phyloP scores from a whole-genome alignment of 805 yeast species.

The Tetrapisispora iriomotensis region DNA sequence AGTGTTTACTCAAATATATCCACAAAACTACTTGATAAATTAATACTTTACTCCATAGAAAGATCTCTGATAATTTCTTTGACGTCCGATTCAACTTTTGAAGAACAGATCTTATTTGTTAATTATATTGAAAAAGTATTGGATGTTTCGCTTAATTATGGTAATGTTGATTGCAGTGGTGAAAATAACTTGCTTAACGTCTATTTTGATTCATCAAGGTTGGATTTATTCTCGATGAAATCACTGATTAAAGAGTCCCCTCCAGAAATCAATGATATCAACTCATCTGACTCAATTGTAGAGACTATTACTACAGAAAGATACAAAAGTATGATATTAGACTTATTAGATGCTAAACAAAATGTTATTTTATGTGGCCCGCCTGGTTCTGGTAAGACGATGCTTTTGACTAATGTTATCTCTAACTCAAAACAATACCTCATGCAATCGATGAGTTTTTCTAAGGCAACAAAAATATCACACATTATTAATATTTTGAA shows the following conservation, averaged over 20 bases:
- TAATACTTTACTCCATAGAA: no score
- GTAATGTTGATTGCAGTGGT: no score
- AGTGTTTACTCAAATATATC: no score
- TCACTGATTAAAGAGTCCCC: not conserved
- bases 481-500: slow-evolving; percentile 47
- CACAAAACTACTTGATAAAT: no score
- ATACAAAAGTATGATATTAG: slow-evolving; percentile 52
- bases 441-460: slow-evolving; percentile 65
- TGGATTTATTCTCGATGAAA: no score
- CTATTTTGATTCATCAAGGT: no score
- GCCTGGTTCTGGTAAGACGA: slow-evolving; percentile 95
- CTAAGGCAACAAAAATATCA: slow-evolving; percentile 64
- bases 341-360: slow-evolving; percentile 44
- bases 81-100: no score
- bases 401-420: slow-evolving; percentile 69
- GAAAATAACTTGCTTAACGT: no score
- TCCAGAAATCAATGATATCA: slow-evolving; percentile 46
- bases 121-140: no score
- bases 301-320: slow-evolving; percentile 71
- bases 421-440: slow-evolving; percentile 48
- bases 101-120: no score
- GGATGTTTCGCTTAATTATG: no score
- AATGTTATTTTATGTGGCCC: slow-evolving; percentile 84
- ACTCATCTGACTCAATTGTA: slow-evolving; percentile 53
- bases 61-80: no score